These are phyloP conservation scores for Salix brachista DNA, from an alignment of 345 rosid genomes.

Conservation along the genomic window DNA sequence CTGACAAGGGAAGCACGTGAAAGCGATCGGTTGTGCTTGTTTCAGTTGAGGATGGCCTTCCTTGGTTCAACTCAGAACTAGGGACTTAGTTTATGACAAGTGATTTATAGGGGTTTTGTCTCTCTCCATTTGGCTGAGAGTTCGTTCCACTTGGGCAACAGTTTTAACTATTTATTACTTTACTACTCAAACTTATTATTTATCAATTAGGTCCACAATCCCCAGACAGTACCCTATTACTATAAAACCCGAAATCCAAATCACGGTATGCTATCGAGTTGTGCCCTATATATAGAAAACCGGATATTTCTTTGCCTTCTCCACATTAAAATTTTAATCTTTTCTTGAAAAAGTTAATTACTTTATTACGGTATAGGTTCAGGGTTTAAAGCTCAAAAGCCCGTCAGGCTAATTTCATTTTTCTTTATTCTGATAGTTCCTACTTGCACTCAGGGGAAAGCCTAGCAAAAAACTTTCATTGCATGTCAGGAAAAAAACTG, in stretches of 20 bases:
- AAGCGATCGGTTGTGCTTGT: not conserved
- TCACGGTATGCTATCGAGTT: not conserved
- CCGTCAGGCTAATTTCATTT: not conserved
- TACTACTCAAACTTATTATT: too few species aligned
- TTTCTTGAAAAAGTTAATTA: not conserved
- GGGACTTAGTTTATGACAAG: not conserved
- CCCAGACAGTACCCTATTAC: too few species aligned
- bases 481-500: too few species aligned
- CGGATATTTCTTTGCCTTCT: not conserved
- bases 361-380: not conserved
- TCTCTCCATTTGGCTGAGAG: not conserved
- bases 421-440: too few species aligned
- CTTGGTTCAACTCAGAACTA: not conserved
- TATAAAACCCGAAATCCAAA: not conserved
- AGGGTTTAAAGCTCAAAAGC: not conserved
- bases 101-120: not conserved
- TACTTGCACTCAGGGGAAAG: too few species aligned
- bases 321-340: not conserved
- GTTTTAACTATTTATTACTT: not conserved
- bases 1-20: slow-evolving; percentile 15
- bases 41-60: not conserved
- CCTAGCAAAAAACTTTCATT: too few species aligned
- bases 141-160: not conserved
- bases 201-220: not conserved
- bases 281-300: not conserved